Conservation (phyloP, 192 early-diverging fungal genomes). For the Podila verticillata region DNA sequence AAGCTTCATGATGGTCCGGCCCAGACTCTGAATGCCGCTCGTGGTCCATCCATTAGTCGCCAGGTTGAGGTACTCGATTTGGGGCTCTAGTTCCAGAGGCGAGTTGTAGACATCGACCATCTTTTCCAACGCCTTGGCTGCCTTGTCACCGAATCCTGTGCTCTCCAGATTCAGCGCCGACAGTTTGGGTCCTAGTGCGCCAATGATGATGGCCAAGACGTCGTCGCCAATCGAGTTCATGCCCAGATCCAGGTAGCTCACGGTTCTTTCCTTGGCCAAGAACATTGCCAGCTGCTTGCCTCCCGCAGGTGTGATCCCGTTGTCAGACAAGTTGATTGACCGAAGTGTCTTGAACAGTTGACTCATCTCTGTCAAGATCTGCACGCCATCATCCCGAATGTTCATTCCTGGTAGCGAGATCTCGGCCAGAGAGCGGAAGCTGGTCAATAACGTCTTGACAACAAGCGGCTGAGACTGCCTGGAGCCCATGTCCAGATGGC, state of each 20-base stretch:
- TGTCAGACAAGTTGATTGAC: constrained; percentile 18
- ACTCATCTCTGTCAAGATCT: constrained; percentile 7
- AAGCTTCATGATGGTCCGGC: constrained; percentile 12
- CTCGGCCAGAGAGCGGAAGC: constrained; percentile 1
- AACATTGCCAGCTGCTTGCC: constrained; percentile 10
- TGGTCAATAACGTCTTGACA: constrained; percentile 13
- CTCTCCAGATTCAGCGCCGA: constrained; percentile 21
- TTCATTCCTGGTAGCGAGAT: constrained; percentile 23
- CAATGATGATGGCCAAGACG: constrained; percentile 9
- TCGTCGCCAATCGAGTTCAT: constrained; percentile 32
- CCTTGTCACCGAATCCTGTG: constrained; percentile 31
- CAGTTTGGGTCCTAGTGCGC: constrained; percentile 18
- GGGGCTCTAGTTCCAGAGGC: constrained; percentile 2
- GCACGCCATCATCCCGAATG: constrained; percentile 26
- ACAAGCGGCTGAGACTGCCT: constrained; percentile 1
- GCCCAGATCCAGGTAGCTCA: constrained; percentile 21
- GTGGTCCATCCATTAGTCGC: constrained; percentile 32
- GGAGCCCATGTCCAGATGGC: background rate
- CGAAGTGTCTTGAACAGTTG: constrained; percentile 14
- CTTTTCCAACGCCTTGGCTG: constrained; percentile 21
- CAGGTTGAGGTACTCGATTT: constrained; percentile 23
- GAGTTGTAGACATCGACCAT: constrained; percentile 16
- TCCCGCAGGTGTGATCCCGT: constrained; percentile 26
- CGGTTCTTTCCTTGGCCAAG: constrained; percentile 10
- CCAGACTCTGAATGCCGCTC: constrained; percentile 26